phyloP scores from a whole-genome alignment of 108 stramenopile species.

The Cylindrotheca fusiformis region DNA sequence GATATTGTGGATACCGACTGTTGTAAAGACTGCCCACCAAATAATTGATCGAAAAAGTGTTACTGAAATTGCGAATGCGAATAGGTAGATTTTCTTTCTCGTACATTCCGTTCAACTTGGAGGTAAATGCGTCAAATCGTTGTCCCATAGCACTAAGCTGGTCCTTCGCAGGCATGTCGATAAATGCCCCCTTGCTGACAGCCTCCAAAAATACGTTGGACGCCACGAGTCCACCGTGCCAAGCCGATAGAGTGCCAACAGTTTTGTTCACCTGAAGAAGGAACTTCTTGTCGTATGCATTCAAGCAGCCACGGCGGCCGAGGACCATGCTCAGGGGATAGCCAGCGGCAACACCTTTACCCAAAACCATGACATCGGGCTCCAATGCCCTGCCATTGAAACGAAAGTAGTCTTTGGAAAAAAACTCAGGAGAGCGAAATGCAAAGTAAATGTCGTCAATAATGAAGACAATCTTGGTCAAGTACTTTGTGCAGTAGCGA shows the following conservation, averaged over 20 bases:
- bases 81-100: constrained; percentile 25
- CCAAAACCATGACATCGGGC: constrained; percentile 50
- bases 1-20: constrained; percentile 50
- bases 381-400: constrained; percentile 32
- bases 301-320: constrained; percentile 39
- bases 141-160: constrained; percentile 29
- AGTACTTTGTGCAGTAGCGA: constrained; percentile 55
- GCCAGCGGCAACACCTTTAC: constrained; percentile 51
- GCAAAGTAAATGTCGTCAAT: constrained; percentile 61
- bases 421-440: constrained; percentile 49
- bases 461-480: constrained; percentile 48
- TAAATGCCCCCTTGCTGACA: constrained; percentile 1
- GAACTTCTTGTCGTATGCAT: constrained; percentile 55
- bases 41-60: constrained; percentile 50
- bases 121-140: constrained; percentile 40
- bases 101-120: constrained; percentile 27
- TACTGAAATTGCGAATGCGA: constrained; percentile 54
- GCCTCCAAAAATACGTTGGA: constrained; percentile 52
- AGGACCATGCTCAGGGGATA: constrained; percentile 47
- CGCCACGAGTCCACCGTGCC: constrained; percentile 55
- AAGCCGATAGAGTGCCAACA: constrained; percentile 47
- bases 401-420: constrained; percentile 45
- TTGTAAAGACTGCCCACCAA: constrained; percentile 45
- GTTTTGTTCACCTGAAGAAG: constrained; percentile 55
- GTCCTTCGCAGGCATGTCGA: constrained; percentile 8